A percentile compares a stretch with the other conserved stretches of the same genome.
phyloP scores from a whole-genome alignment of 2,329 filamentous ascomycete species.

The Aspergillus japonicus region DNA sequence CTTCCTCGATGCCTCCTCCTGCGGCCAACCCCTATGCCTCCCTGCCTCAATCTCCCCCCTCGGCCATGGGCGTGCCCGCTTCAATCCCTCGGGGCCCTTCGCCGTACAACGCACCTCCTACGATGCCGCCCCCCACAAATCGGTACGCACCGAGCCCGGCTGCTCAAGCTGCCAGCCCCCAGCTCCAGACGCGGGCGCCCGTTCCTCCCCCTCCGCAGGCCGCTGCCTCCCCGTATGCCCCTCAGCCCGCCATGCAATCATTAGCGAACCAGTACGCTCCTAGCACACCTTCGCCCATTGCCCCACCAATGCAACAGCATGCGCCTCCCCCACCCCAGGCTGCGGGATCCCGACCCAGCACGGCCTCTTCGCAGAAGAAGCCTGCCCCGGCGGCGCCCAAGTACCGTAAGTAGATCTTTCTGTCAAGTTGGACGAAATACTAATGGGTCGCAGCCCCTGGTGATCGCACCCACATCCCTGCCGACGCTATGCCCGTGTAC shows the following conservation, averaged over 20 bases:
- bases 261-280: conserved; percentile 46
- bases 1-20: conserved; percentile 63
- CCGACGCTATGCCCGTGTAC: conserved; percentile 71
- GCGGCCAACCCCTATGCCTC: conserved; percentile 41
- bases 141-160: conserved; percentile 71
- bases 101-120: conserved; percentile 79
- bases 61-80: conserved; percentile 46
- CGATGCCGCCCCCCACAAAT: conserved; percentile 66
- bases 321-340: conserved; percentile 39
- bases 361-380: conserved; percentile 51
- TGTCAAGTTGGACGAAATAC: background rate
- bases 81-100: conserved; percentile 70
- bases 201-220: conserved; percentile 50
- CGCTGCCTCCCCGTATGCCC: conserved; percentile 57
- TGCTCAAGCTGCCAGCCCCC: conserved; percentile 52
- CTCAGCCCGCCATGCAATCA: conserved; percentile 44
- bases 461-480: conserved; percentile 85
- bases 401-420: conserved; percentile 58
- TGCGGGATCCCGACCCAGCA: conserved; percentile 46
- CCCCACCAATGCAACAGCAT: conserved; percentile 29
- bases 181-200: conserved; percentile 46
- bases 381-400: conserved; percentile 56
- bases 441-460: conserved; percentile 55
- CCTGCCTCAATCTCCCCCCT: conserved; percentile 45
- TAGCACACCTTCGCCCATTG: conserved; percentile 48